A percentile compares a stretch with the other conserved stretches of the same genome.
Conservation (phyloP, 108 stramenopile genomes). For the Cyclotella baltica region DNA sequence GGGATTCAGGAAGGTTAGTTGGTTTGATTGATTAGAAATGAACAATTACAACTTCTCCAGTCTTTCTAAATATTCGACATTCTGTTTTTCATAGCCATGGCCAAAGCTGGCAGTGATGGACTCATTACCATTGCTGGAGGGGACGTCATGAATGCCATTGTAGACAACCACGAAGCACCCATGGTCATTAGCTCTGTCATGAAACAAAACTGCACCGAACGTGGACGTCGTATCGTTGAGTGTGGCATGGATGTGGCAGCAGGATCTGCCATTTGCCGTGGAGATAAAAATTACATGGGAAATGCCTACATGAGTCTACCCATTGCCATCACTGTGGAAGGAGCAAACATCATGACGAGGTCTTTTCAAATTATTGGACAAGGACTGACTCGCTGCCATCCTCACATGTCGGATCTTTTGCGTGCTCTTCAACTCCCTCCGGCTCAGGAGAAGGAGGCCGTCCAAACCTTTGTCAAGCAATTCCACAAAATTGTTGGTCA, state of each 20-base stretch:
- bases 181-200: slow-evolving; percentile 98
- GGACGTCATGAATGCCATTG: slow-evolving; percentile 97
- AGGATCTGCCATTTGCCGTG: slow-evolving; percentile 97
- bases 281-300: slow-evolving; percentile 94
- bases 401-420: slow-evolving; percentile 95
- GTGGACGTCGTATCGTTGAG: slow-evolving; percentile 94
- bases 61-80: neutral
- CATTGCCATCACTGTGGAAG: slow-evolving; percentile 98
- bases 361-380: slow-evolving; percentile 98
- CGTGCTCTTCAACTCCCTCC: slow-evolving; percentile 88
- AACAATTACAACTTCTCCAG: neutral
- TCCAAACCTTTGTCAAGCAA: slow-evolving; percentile 88
- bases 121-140: slow-evolving; percentile 92
- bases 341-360: slow-evolving; percentile 98
- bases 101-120: slow-evolving; percentile 90
- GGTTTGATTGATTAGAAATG: neutral
- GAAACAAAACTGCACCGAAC: slow-evolving; percentile 98
- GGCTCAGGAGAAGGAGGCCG: slow-evolving; percentile 83
- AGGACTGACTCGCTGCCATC: slow-evolving; percentile 97
- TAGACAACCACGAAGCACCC: slow-evolving; percentile 98
- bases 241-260: slow-evolving; percentile 98
- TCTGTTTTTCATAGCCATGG: slow-evolving; percentile 64
- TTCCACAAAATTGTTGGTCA: slow-evolving; percentile 93
- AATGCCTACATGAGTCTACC: slow-evolving; percentile 97
- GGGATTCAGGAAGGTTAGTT: slow-evolving; percentile 95